Evolutionary conservation across 768 basidiomycete genomes (phyloP).

Genomic region (Mycena indigotica): DNA sequence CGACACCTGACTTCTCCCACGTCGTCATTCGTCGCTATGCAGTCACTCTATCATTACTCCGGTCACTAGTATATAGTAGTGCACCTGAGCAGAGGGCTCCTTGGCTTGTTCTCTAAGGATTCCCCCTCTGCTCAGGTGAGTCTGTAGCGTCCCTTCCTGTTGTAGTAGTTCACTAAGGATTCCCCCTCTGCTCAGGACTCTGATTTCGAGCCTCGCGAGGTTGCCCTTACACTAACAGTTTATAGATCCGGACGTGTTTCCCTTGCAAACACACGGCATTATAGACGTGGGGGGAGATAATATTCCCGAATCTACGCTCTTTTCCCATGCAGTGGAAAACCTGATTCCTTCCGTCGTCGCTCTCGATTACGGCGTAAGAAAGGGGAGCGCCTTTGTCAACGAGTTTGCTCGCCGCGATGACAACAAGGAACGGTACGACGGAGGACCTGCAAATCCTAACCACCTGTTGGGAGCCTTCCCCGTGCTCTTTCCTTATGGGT

Average conservation of each 20-base stretch:
- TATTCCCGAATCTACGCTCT: neutral
- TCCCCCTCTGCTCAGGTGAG: too few relatives aligned
- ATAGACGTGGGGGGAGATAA: neutral
- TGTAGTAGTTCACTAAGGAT: too few relatives aligned
- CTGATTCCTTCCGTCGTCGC: neutral
- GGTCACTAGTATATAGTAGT: too few relatives aligned
- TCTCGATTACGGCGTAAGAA: constrained; percentile 3
- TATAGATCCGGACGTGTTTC: neutral
- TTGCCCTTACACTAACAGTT: too few relatives aligned
- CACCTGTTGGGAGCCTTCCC: constrained; percentile 35
- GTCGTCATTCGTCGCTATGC: too few relatives aligned
- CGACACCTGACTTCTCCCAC: too few relatives aligned
- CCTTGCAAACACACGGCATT: constrained; percentile 21
- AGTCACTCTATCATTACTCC: too few relatives aligned
- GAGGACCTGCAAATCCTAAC: constrained; percentile 28
- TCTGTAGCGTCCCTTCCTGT: too few relatives aligned
- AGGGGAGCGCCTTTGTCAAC: constrained; percentile 28
- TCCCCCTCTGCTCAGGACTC: too few relatives aligned
- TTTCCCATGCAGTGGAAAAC: neutral
- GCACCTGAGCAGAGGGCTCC: too few relatives aligned
- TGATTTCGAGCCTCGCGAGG: too few relatives aligned
- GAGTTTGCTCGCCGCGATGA: constrained; percentile 27
- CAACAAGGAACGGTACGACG: constrained; percentile 15
- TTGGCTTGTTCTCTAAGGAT: too few relatives aligned
- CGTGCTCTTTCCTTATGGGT: constrained; percentile 36